Percentiles rank a stretch among this genome's conserved stretches.
phyloP scores from a whole-genome alignment of 2,329 filamentous ascomycete species.

The Aspergillus sp. region DNA sequence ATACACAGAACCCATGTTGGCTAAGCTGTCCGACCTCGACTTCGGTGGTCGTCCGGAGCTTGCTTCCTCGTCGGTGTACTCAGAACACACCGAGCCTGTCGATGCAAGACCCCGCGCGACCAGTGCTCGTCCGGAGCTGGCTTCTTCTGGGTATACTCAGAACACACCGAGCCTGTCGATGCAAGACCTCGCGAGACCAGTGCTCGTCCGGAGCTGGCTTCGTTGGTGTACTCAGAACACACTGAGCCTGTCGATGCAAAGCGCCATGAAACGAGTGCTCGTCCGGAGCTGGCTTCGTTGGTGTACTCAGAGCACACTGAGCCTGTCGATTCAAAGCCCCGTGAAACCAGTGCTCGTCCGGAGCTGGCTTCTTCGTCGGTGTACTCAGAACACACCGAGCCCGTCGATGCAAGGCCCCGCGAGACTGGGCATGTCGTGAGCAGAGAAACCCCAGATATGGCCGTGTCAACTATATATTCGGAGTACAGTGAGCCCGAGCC shows the following conservation, averaged over 20 bases:
- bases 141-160: slow-evolving; percentile 20
- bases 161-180: slow-evolving; percentile 13
- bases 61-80: slow-evolving; percentile 20
- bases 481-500: slow-evolving; percentile 15
- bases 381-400: slow-evolving; percentile 14
- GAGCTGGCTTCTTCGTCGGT: slow-evolving; percentile 21
- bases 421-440: slow-evolving; percentile 12
- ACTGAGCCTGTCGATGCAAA: slow-evolving; percentile 16
- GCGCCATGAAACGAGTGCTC: too few species aligned
- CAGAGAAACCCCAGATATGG: slow-evolving; percentile 11
- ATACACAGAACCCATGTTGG: slow-evolving; percentile 13
- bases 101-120: too few species aligned
- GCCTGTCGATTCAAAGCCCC: slow-evolving; percentile 11
- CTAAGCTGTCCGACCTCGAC: slow-evolving; percentile 7
- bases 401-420: slow-evolving; percentile 12
- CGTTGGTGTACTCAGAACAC: slow-evolving; percentile 10
- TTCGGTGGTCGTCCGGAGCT: slow-evolving; percentile 15
- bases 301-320: slow-evolving; percentile 17
- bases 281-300: slow-evolving; percentile 16
- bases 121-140: slow-evolving; percentile 14
- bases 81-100: slow-evolving; percentile 14
- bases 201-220: slow-evolving; percentile 9
- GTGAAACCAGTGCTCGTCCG: too few species aligned
- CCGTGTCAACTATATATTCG: slow-evolving; percentile 10
- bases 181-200: slow-evolving; percentile 16